A percentile compares a stretch with the other conserved stretches of the same genome.
Evolutionary conservation across 2,329 filamentous ascomycete species (phyloP).

Genomic region (Aspergillus carbonarius): DNA sequence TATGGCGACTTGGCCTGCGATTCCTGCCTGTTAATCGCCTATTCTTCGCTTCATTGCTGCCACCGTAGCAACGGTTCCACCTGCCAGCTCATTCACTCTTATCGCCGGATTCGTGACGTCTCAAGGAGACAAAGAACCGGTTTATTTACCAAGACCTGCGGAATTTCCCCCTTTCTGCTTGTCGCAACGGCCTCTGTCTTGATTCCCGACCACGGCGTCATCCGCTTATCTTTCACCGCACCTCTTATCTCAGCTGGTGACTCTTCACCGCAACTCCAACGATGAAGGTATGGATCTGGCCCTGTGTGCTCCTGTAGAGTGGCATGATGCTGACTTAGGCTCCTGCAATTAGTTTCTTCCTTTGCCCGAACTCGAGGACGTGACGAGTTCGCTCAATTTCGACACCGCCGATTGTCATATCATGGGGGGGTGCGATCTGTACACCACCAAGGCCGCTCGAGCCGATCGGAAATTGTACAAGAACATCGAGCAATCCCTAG

Average conservation of each 20-base stretch:
- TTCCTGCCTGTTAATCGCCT: conserved; percentile 7
- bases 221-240: background rate
- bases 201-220: background rate
- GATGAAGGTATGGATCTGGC: conserved; percentile 20
- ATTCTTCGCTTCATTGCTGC: conserved; percentile 11
- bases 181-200: conserved; percentile 1
- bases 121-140: conserved; percentile 22
- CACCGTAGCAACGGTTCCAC: conserved; percentile 15
- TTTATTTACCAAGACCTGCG: conserved; percentile 7
- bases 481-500: conserved; percentile 86
- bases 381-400: conserved; percentile 92
- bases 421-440: conserved; percentile 90
- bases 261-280: conserved; percentile 11
- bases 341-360: conserved; percentile 72
- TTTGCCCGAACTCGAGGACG: conserved; percentile 83
- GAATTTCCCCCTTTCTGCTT: conserved; percentile 6
- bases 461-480: conserved; percentile 97
- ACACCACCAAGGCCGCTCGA: conserved; percentile 94
- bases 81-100: conserved; percentile 31
- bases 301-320: background rate
- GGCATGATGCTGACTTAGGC: background rate
- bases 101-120: conserved; percentile 41
- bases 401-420: conserved; percentile 90
- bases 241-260: conserved; percentile 1
- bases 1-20: conserved; percentile 20